Conservation (phyloP, 176 grass and related monocot genomes). For the Dendrocalamus sinicus region DNA sequence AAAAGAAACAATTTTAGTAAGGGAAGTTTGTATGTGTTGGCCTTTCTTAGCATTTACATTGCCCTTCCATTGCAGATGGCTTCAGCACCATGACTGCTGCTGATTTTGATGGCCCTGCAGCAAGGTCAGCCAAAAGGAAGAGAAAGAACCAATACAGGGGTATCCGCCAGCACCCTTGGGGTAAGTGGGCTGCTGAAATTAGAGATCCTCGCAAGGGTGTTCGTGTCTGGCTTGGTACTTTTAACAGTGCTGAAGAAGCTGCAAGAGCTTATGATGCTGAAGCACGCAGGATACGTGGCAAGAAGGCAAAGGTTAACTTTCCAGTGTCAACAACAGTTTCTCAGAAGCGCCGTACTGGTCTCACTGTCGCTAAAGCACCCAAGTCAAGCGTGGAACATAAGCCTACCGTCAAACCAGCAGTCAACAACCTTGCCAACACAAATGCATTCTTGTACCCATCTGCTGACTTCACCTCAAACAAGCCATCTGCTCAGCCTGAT, state of each 20-base stretch:
- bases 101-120: conserved; percentile 53
- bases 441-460: conserved; percentile 40
- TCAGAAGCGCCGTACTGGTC: conserved; percentile 44
- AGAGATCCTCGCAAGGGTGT: conserved; percentile 93
- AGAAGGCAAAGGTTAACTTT: conserved; percentile 98
- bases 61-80: conserved; percentile 49
- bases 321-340: conserved; percentile 50
- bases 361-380: conserved; percentile 35
- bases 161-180: conserved; percentile 96
- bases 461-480: conserved; percentile 48
- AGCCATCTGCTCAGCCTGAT: conserved; percentile 40
- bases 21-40: neutral
- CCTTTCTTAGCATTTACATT: conserved; percentile 13
- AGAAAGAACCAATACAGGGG: conserved; percentile 93
- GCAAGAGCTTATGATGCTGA: conserved; percentile 93
- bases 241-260: conserved; percentile 96
- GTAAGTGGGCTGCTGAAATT: conserved; percentile 99
- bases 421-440: conserved; percentile 40
- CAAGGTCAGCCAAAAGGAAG: conserved; percentile 71
- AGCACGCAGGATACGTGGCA: conserved; percentile 90
- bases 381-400: conserved; percentile 45
- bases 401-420: conserved; percentile 38
- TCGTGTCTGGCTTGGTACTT: conserved; percentile 96
- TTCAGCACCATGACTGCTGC: conserved; percentile 51
- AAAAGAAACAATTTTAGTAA: neutral